A percentile compares a stretch with the other conserved stretches of the same genome.
Evolutionary conservation across 2,329 filamentous ascomycete species (phyloP).

Genomic region (Falciphora oryzae): DNA sequence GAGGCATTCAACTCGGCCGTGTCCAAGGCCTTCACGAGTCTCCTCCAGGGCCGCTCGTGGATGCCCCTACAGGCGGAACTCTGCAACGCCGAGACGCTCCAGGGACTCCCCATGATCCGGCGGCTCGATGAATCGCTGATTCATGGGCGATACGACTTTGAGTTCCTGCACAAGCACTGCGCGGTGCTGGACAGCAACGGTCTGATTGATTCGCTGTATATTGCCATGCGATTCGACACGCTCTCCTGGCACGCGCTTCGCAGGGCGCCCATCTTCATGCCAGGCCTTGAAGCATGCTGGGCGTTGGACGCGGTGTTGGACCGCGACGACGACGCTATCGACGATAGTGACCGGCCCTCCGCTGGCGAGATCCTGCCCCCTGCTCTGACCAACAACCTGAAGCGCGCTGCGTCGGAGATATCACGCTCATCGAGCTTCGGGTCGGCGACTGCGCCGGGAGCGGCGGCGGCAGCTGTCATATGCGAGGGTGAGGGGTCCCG

Average conservation of each 20-base stretch:
- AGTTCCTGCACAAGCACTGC: constrained; percentile 48
- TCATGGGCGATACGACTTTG: constrained; percentile 38
- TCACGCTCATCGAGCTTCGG: constrained; percentile 42
- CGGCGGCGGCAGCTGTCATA: constrained; percentile 11
- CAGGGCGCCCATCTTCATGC: constrained; percentile 40
- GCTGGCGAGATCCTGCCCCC: constrained; percentile 41
- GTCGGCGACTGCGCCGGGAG: constrained; percentile 26
- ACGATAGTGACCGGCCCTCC: constrained; percentile 26
- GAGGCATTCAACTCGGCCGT: constrained; percentile 45
- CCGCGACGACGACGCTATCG: constrained; percentile 23
- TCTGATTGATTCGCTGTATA: constrained; percentile 54
- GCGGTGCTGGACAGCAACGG: constrained; percentile 49
- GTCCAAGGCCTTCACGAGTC: constrained; percentile 40
- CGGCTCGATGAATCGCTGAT: constrained; percentile 40
- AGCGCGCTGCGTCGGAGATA: constrained; percentile 48
- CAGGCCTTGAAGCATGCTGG: constrained; percentile 52
- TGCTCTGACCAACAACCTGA: constrained; percentile 32
- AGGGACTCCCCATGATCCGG: constrained; percentile 55
- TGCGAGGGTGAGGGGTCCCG: constrained; percentile 21
- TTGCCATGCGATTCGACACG: constrained; percentile 47
- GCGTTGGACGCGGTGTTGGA: constrained; percentile 46
- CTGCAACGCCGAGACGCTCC: constrained; percentile 48
- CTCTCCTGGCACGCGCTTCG: constrained; percentile 52
- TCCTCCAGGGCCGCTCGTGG: constrained; percentile 47
- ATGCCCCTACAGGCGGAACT: constrained; percentile 53